Evolutionary conservation across 345 rosid species (phyloP), one percentile per base, ranked within the genome.

Genomic region (Ceriops zippeliana): DNA sequence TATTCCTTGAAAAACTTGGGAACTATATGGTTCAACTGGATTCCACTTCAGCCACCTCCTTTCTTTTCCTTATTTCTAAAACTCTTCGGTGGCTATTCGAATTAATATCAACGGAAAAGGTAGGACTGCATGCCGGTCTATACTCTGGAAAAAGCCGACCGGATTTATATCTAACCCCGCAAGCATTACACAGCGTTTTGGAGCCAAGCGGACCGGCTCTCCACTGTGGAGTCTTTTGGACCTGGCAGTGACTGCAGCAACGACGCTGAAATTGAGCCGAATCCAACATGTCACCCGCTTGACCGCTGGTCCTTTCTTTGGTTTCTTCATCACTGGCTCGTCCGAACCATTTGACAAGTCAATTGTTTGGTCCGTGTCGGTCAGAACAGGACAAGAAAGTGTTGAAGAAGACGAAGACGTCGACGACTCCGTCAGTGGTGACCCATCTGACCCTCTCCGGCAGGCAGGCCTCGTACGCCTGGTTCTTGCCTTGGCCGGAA

Each of bases 141-240:
- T 86, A 86, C 62, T 86, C 89, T 0, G 89, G 87, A 8, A 79
- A 81, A 7, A 86, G 89, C 69, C 89, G 83, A 34, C 89, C 89
- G 47, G 89, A 83, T 66, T 86, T 86, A 24, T 59, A 86, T 22
- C 89, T 81, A 63, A 86, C 89, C 27, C 89, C 89, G 27, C 89
- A 86, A 11, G 89, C 89, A 34, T 86, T 86, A 42, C 89, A 86
- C 1, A 86, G 78, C 3, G 89, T 86, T 61, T 86, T 86, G 16
- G 89, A 68, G 15, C 89, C 89, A 0, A 69, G 80, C 0, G 89
- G 89, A 30, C 89, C 89, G 78, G 84, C 71, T 78, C 89, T 73
- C 89, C 89, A 86, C 68, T 86, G 89, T 0, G 89, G 89, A 38
- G 89, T 83, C 78, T 86, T 83, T 54, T 83, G 85, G 8, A 79